Base-by-base conservation (phyloP, 2,329 filamentous ascomycete species). In the Apiospora sp. region DNA sequence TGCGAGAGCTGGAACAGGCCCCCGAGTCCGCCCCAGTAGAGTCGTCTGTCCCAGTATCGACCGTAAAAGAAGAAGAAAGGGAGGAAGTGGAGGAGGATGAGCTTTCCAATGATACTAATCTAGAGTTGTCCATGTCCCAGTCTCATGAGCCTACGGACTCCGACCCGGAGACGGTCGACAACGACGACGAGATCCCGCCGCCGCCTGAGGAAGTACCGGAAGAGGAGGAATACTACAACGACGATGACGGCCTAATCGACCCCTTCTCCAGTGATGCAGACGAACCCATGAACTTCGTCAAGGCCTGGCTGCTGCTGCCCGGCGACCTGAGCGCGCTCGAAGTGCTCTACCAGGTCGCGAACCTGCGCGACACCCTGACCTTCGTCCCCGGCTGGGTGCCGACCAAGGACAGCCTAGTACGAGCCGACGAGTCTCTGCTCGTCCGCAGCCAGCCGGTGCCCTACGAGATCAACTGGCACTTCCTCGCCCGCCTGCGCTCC, bases 281-380 rank as follows among this genome's bases (percentile, higher is more conserved):
- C 27, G 44, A 37, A 19, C 19, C 19, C 44, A 19, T 69, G 7
- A 30, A 8, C 1, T 46, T 49, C 24, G n/a, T 69, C 27, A 69
- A 69, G 43, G n/a, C 10, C 19, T 69, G 67, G 67, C 44, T 69
- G 19, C 44, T 69, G 44, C 27, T 69, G 19, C 44, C 67, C 16
- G 48, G 16, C 13, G 67, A 69, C 16, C 44, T 69, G 1, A 49
- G 48, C 19, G 44, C 44, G 27, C 48, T 69, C 16, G 67, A 46
- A 10, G 67, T 69, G 13, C n/a, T 69, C 44, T 34, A 69, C 67
- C 44, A 30, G 44, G 27, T 69, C 24, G 44, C 67, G 24, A 49
- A 30, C 44, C 44, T 69, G 44, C 27, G 48, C 27, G 67, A 49
- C 27, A 14, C 43, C 4, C 27, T 34, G 67, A 37, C 44, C 10